Conservation (phyloP, 768 basidiomycete genomes). For the Pleurotus cornucopiae region DNA sequence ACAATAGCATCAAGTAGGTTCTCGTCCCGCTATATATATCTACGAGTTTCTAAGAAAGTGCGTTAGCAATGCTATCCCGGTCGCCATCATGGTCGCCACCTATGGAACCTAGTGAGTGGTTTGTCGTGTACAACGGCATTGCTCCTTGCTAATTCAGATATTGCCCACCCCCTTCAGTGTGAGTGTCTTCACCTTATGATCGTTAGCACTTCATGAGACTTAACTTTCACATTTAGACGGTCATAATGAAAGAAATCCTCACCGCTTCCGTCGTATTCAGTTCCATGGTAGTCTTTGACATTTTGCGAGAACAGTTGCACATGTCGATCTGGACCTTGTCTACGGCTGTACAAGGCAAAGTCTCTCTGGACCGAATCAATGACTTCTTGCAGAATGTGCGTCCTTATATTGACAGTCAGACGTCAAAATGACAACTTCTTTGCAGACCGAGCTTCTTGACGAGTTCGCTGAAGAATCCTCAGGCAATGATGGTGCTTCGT, state of each 20-base stretch:
- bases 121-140: neutral
- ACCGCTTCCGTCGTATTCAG: conserved; percentile 42
- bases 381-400: conserved; percentile 35
- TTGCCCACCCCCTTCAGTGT: neutral
- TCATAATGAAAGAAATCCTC: conserved; percentile 35
- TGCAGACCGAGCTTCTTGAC: conserved; percentile 45
- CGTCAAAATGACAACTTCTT: neutral
- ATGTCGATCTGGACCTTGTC: conserved; percentile 28
- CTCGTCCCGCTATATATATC: neutral
- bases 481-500: conserved; percentile 9
- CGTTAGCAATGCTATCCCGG: conserved; percentile 53
- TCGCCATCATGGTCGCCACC: conserved; percentile 61
- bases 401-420: neutral
- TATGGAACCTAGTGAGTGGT: conserved; percentile 52
- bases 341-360: conserved; percentile 38
- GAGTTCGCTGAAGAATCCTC: conserved; percentile 21
- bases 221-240: conserved; percentile 19
- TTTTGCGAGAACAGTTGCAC: conserved; percentile 49
- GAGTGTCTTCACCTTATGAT: neutral
- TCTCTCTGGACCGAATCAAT: conserved; percentile 54
- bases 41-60: neutral
- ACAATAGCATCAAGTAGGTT: conserved; percentile 37
- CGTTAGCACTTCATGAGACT: neutral
- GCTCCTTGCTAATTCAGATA: neutral
- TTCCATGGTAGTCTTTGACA: conserved; percentile 57